Conservation (phyloP, 306 rosid genomes). For the Casuarina equisetifolia region DNA sequence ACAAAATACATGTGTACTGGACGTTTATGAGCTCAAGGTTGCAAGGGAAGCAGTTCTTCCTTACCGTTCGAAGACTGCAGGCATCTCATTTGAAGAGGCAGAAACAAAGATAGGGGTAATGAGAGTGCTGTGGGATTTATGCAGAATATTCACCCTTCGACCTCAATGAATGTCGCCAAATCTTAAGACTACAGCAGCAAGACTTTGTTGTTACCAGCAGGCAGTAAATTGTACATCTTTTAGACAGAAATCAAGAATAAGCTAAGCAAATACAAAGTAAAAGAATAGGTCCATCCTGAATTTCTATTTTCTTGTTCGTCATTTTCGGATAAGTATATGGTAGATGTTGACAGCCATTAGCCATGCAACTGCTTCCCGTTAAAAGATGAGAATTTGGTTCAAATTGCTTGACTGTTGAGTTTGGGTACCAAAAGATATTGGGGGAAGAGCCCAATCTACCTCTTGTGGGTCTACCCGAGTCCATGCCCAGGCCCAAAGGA, state of each 20-base stretch:
- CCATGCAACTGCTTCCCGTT: not conserved
- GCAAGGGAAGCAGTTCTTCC: slow-evolving; percentile 53
- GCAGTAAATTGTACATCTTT: slow-evolving; percentile 8
- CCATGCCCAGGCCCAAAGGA: no score
- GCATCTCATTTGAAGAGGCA: slow-evolving; percentile 72
- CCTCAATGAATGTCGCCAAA: slow-evolving; percentile 27
- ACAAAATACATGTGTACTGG: slow-evolving; percentile 52
- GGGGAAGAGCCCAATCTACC: no score
- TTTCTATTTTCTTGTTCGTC: not conserved
- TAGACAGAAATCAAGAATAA: slow-evolving; percentile 1
- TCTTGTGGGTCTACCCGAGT: no score
- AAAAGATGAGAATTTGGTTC: not conserved
- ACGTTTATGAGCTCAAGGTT: slow-evolving; percentile 60
- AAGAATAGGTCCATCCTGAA: not conserved
- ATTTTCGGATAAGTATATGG: not conserved
- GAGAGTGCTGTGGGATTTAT: slow-evolving; percentile 80
- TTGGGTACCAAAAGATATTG: no score
- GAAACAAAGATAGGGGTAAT: slow-evolving; percentile 63
- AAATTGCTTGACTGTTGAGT: no score
- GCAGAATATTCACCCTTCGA: slow-evolving; percentile 38
- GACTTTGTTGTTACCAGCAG: not conserved
- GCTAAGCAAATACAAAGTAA: not conserved
- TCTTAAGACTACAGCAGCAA: not conserved
- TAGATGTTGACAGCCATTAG: not conserved
- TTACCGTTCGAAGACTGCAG: slow-evolving; percentile 58